These are phyloP conservation scores for Secale cereale DNA, from an alignment of 176 grass and related monocot species.

Conservation along the genomic window DNA sequence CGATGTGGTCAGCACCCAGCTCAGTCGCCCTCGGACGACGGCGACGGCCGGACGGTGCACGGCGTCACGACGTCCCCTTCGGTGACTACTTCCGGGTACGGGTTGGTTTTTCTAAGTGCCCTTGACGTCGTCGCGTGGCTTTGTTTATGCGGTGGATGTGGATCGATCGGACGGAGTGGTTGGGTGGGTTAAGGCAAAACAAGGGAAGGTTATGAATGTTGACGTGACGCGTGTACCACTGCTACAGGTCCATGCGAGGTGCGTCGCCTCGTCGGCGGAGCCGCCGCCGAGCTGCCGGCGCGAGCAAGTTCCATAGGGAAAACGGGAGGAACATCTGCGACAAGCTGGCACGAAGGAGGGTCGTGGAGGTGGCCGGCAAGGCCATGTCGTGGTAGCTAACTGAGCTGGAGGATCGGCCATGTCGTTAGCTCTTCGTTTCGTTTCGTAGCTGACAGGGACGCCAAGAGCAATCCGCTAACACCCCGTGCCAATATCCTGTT, in stretches of 20 bases:
- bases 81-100: background rate
- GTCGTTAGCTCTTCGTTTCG: no score
- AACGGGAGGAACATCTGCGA: background rate
- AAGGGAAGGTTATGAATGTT: background rate
- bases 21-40: slow-evolving; percentile 30
- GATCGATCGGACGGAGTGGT: background rate
- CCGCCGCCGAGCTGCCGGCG: background rate
- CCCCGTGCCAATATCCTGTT: no score
- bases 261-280: background rate
- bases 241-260: background rate
- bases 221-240: background rate
- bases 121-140: background rate
- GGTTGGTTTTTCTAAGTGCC: background rate
- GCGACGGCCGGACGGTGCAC: background rate
- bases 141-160: background rate
- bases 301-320: no score
- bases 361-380: background rate
- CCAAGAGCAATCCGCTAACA: no score
- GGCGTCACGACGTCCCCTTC: no score
- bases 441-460: no score
- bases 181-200: background rate
- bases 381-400: no score
- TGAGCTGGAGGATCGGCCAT: no score
- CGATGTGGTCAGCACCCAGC: slow-evolving; percentile 66
- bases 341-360: background rate